Percentiles rank a stretch among this genome's conserved stretches.
Evolutionary conservation across 176 grass and related monocot species (phyloP).

Genomic region (Avena atlantica): DNA sequence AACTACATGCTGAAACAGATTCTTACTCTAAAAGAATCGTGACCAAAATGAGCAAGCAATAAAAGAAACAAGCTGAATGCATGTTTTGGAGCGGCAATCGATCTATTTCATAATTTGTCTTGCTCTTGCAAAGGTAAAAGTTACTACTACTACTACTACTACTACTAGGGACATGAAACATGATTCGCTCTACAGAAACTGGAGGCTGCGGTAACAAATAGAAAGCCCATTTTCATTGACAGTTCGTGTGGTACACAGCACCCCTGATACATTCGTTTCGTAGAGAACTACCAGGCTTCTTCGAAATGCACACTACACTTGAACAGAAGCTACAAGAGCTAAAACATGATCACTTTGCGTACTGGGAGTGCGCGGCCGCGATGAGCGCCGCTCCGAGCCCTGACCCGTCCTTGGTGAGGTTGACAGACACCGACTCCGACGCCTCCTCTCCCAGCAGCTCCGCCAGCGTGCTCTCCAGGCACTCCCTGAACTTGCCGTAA

Average conservation of each 20-base stretch:
- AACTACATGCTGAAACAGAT: too few species aligned
- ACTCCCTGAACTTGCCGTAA: constrained; percentile 65
- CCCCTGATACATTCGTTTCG: not conserved
- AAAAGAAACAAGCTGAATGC: too few species aligned
- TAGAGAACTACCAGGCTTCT: not conserved
- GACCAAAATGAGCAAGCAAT: too few species aligned
- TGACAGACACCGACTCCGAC: constrained; percentile 48
- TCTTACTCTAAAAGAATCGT: too few species aligned
- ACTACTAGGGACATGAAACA: too few species aligned
- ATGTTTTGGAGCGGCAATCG: too few species aligned
- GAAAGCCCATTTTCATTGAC: not conserved
- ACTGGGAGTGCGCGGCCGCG: constrained; percentile 72
- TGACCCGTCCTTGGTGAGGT: constrained; percentile 74
- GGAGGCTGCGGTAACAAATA: not conserved
- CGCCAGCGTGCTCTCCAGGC: constrained; percentile 66
- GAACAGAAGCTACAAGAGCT: not conserved
- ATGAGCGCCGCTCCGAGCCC: constrained; percentile 86
- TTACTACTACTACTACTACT: too few species aligned
- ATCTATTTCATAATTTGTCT: too few species aligned
- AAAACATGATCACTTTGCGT: not conserved
- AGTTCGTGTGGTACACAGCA: not conserved
- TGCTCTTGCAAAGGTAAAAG: too few species aligned
- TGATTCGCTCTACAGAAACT: too few species aligned
- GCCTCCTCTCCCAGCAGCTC: constrained; percentile 78
- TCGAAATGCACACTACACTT: not conserved